These are phyloP conservation scores for Metschnikowia arizonensis DNA, from an alignment of 805 yeast species.

Conservation along the genomic window DNA sequence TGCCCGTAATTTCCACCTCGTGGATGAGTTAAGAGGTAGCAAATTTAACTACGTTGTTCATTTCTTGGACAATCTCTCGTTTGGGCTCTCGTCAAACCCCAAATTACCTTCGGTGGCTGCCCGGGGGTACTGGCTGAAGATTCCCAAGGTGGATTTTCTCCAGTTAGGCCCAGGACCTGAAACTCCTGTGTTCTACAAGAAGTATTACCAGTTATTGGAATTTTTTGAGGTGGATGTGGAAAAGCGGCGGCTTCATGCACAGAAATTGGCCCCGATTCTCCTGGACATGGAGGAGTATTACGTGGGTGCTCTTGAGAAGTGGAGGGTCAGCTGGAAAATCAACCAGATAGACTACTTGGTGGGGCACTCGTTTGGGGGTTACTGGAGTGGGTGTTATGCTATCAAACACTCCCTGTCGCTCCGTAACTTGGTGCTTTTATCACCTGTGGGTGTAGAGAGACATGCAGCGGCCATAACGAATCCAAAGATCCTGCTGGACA, in stretches of 20 bases:
- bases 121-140: slow-evolving; percentile 17
- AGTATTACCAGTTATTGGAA: slow-evolving; percentile 39
- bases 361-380: slow-evolving; percentile 81
- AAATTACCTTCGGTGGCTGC: slow-evolving; percentile 10
- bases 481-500: neutral
- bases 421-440: slow-evolving; percentile 52
- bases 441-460: slow-evolving; percentile 79
- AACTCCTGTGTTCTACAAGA: slow-evolving; percentile 29
- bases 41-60: slow-evolving; percentile 43
- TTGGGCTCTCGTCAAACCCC: slow-evolving; percentile 53
- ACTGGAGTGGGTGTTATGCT: slow-evolving; percentile 62
- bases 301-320: slow-evolving; percentile 54
- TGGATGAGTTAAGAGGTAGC: slow-evolving; percentile 28
- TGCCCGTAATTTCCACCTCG: slow-evolving; percentile 47
- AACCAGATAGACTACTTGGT: slow-evolving; percentile 55
- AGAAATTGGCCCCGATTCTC: slow-evolving; percentile 36
- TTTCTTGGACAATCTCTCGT: slow-evolving; percentile 46
- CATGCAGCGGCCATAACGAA: slow-evolving; percentile 55
- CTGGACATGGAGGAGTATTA: slow-evolving; percentile 52
- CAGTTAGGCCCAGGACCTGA: slow-evolving; percentile 21
- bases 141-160: slow-evolving; percentile 21
- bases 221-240: slow-evolving; percentile 26
- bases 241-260: slow-evolving; percentile 29
- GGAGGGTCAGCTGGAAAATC: slow-evolving; percentile 52
- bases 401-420: slow-evolving; percentile 53